phyloP scores from a whole-genome alignment of 106 monocot species.

The Phalaenopsis equestris region DNA sequence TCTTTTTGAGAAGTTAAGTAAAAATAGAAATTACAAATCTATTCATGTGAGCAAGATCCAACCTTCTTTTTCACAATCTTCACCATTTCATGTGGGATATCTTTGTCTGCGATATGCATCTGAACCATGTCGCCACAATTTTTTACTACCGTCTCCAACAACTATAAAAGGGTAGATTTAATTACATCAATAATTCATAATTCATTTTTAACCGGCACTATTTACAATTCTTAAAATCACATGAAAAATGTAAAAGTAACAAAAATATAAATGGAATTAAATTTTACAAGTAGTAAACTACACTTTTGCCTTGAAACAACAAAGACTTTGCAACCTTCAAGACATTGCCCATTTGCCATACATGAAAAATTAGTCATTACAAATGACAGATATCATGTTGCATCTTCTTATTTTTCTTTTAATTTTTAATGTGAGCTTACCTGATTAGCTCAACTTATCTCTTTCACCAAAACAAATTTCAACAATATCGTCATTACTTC shows the following conservation, averaged over 20 bases:
- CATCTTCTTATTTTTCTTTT: too few relatives aligned
- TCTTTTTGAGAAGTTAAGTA: neutral
- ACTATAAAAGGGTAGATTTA: slow-evolving; percentile 32
- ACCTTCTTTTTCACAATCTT: slow-evolving; percentile 96
- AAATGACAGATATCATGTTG: too few relatives aligned
- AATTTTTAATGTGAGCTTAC: neutral
- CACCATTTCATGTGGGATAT: slow-evolving; percentile 67
- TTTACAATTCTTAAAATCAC: neutral
- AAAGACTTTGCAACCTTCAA: neutral
- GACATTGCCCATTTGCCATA: neutral
- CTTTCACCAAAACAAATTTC: neutral
- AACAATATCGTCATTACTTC: neutral
- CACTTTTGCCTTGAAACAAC: neutral
- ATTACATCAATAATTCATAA: neutral
- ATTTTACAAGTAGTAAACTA: neutral
- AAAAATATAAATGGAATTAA: neutral
- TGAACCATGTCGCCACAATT: slow-evolving; percentile 82
- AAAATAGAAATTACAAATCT: neutral
- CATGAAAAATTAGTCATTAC: neutral
- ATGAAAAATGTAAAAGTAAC: neutral
- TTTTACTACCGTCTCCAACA: slow-evolving; percentile 73
- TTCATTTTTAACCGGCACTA: neutral
- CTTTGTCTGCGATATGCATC: slow-evolving; percentile 72
- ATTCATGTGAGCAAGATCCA: neutral
- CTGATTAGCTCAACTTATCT: neutral